Evolutionary conservation across 345 rosid species (phyloP).

Genomic region (Sonneratia alba): DNA sequence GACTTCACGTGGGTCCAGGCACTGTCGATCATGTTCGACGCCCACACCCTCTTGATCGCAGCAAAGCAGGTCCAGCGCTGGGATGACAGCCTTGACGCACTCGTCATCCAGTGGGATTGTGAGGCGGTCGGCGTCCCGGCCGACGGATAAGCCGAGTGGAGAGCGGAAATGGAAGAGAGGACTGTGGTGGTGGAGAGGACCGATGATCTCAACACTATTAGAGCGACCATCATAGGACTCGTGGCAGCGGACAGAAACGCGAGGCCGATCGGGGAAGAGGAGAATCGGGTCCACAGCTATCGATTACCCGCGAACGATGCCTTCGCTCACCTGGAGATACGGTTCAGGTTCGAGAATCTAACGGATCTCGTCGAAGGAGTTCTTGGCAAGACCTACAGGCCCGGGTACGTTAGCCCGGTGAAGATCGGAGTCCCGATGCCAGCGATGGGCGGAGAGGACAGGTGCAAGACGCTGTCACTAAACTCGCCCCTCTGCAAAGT

Average conservation of each 20-base stretch:
- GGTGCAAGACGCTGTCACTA: constrained; percentile 55
- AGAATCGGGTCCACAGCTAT: constrained; percentile 56
- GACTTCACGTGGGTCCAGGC: constrained; percentile 96
- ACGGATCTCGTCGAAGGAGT: constrained; percentile 62
- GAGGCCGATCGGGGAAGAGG: constrained; percentile 52
- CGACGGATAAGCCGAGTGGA: constrained; percentile 65
- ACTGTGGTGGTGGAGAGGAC: constrained; percentile 55
- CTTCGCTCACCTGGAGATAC: constrained; percentile 74
- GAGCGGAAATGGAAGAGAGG: constrained; percentile 20
- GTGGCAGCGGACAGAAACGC: constrained; percentile 46
- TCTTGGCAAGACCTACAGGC: constrained; percentile 68
- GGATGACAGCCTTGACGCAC: constrained; percentile 50
- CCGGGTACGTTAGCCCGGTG: constrained; percentile 53
- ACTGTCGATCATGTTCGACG: constrained; percentile 53
- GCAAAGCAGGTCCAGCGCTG: constrained; percentile 47
- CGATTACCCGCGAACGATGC: constrained; percentile 52
- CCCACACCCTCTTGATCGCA: constrained; percentile 54
- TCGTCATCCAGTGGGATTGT: constrained; percentile 43
- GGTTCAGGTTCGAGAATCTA: constrained; percentile 50
- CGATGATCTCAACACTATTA: constrained; percentile 39
- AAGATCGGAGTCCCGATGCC: constrained; percentile 76
- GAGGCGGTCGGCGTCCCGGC: constrained; percentile 45
- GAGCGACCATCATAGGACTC: constrained; percentile 42
- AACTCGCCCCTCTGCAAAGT: constrained; percentile 45
- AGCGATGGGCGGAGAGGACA: constrained; percentile 77